Conservation (phyloP, 139 green algal species). For the Spirogloea muscicola region DNA sequence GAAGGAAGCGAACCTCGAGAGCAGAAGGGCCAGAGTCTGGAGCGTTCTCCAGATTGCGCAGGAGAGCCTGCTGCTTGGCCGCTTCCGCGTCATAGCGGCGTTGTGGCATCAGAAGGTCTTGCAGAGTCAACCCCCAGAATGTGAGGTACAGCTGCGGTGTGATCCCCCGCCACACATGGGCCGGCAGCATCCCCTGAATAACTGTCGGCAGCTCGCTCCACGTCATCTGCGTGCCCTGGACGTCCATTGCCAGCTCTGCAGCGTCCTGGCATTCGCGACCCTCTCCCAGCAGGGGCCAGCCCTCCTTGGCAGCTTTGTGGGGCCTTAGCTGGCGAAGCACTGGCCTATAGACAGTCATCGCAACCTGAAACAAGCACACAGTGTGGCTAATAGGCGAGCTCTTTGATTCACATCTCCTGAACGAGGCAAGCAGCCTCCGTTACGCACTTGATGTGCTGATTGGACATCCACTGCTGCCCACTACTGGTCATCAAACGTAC, state of each 20-base stretch:
- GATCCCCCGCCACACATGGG: neutral
- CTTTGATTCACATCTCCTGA: too few relatives aligned
- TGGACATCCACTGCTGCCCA: too few relatives aligned
- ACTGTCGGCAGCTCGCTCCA: neutral
- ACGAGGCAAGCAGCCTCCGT: too few relatives aligned
- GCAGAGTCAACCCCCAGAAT: neutral
- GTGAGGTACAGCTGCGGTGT: neutral
- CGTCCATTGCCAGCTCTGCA: neutral
- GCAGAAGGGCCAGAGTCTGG: neutral
- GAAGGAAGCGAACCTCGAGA: neutral
- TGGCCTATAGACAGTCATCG: slow-evolving; percentile 59
- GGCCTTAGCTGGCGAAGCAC: too few relatives aligned
- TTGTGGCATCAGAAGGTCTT: neutral
- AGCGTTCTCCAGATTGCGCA: neutral
- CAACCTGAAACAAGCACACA: too few relatives aligned
- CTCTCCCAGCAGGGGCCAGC: neutral
- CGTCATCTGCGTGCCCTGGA: neutral
- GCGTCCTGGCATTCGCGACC: neutral
- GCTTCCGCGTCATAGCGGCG: neutral
- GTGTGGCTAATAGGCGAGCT: too few relatives aligned
- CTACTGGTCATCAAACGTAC: too few relatives aligned
- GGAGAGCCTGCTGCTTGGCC: neutral
- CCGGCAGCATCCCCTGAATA: neutral
- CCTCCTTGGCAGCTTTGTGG: neutral
- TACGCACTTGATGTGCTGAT: too few relatives aligned